phyloP scores from a whole-genome alignment of 345 rosid species.

The Brassica nigra region DNA sequence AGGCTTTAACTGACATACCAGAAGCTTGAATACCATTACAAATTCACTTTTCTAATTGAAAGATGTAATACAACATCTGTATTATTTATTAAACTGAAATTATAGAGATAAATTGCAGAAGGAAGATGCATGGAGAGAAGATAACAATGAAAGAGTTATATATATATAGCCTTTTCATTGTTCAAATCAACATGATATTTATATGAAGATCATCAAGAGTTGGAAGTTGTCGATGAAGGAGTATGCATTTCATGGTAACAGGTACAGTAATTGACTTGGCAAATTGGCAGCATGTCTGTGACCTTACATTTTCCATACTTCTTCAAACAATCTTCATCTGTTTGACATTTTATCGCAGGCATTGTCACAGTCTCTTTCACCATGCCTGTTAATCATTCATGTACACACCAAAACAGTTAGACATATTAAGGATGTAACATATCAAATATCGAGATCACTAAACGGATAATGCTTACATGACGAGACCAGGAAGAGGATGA shows the following conservation, averaged over 20 bases:
- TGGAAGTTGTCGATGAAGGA: background rate
- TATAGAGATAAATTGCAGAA: background rate
- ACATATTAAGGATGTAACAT: background rate
- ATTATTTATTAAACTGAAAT: no score
- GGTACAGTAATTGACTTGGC: conserved; percentile 1
- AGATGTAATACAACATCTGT: background rate
- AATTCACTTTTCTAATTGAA: no score
- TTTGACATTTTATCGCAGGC: conserved; percentile 19
- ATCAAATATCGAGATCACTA: background rate
- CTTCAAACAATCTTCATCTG: conserved; percentile 23
- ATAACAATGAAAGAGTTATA: background rate
- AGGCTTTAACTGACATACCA: no score
- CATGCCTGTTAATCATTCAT: conserved; percentile 25
- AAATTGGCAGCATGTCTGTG: conserved; percentile 10
- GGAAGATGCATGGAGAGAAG: background rate
- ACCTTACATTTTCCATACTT: conserved; percentile 31
- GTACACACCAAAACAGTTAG: background rate
- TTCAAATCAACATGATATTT: background rate
- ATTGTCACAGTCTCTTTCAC: conserved; percentile 12
- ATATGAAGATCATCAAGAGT: background rate
- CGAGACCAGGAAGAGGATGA: conserved; percentile 27
- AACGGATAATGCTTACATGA: conserved; percentile 25
- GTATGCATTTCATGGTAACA: background rate
- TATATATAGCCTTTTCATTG: background rate
- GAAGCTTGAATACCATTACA: no score